Conservation (phyloP, 75 land plant species). For the Cryptomeria japonica region DNA sequence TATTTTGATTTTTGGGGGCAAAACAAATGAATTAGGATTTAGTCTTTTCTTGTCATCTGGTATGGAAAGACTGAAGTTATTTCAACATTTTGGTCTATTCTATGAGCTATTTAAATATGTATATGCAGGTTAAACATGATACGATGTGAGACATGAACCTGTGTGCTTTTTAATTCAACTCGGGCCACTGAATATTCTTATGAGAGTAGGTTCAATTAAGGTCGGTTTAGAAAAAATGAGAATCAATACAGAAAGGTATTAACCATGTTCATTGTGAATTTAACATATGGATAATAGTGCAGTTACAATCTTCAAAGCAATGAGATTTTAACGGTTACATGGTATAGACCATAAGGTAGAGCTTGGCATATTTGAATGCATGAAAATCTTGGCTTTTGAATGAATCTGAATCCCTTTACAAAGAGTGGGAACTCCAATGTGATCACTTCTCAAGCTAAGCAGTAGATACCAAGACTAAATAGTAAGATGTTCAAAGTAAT, state of each 20-base stretch:
- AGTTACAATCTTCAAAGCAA: neutral
- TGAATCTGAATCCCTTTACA: neutral
- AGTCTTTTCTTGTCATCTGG: neutral
- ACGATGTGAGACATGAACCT: constrained; percentile 1
- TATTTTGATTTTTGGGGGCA: neutral
- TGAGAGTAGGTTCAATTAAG: neutral
- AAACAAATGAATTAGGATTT: neutral
- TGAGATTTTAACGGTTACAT: neutral
- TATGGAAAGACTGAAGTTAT: too few relatives aligned
- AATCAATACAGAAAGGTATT: neutral
- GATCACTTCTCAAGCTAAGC: neutral
- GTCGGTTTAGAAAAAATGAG: neutral
- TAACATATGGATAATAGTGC: neutral
- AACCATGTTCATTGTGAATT: neutral
- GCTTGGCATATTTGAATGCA: neutral
- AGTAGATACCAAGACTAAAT: neutral
- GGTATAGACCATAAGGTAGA: neutral
- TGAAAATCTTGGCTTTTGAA: neutral
- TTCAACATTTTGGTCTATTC: neutral
- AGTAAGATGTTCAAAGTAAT: neutral
- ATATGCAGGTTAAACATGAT: neutral
- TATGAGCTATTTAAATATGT: neutral
- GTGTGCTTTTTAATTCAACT: neutral
- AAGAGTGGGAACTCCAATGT: neutral
- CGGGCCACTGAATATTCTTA: neutral